Evolutionary conservation across 2,329 filamentous ascomycete genomes (phyloP).

Genomic region (Oidium heveae): DNA sequence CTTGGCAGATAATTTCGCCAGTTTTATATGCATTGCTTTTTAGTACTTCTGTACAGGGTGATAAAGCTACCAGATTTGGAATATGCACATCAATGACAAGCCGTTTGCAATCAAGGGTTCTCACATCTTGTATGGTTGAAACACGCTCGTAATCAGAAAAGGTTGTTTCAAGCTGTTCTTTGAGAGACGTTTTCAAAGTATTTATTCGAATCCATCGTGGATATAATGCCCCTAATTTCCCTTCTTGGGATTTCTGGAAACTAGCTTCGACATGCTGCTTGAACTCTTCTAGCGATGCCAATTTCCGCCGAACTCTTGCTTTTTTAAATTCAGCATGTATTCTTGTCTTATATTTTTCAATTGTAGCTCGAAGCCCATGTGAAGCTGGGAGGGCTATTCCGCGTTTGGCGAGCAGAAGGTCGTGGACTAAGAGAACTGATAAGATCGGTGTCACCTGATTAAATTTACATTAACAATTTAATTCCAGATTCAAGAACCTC

Average conservation of each 20-base stretch:
- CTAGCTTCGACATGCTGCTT: constrained; percentile 28
- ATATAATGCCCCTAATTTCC: constrained; percentile 21
- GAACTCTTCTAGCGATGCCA: constrained; percentile 41
- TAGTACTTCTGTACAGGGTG: constrained; percentile 44
- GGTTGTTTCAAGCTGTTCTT: constrained; percentile 47
- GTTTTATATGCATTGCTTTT: constrained; percentile 46
- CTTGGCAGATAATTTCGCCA: constrained; percentile 71
- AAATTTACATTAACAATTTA: too few relatives aligned
- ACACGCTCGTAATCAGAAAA: constrained; percentile 40
- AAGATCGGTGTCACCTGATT: constrained; percentile 53
- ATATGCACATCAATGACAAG: constrained; percentile 59
- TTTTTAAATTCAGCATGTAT: constrained; percentile 64
- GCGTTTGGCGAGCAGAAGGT: constrained; percentile 55
- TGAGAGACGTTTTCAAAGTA: constrained; percentile 42
- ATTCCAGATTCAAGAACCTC: too few relatives aligned
- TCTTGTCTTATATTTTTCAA: constrained; percentile 62
- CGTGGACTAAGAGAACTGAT: constrained; percentile 62
- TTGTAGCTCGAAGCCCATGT: constrained; percentile 50
- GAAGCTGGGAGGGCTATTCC: constrained; percentile 60
- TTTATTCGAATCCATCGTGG: constrained; percentile 91
- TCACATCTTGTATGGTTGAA: constrained; percentile 28
- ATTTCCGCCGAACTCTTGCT: constrained; percentile 45
- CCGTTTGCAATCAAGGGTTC: constrained; percentile 20
- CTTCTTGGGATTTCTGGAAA: constrained; percentile 18
- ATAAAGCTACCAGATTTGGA: constrained; percentile 59